These are phyloP conservation scores for Ampelocalamus luodianensis DNA, from an alignment of 176 grass and related monocot species.

Conservation along the genomic window DNA sequence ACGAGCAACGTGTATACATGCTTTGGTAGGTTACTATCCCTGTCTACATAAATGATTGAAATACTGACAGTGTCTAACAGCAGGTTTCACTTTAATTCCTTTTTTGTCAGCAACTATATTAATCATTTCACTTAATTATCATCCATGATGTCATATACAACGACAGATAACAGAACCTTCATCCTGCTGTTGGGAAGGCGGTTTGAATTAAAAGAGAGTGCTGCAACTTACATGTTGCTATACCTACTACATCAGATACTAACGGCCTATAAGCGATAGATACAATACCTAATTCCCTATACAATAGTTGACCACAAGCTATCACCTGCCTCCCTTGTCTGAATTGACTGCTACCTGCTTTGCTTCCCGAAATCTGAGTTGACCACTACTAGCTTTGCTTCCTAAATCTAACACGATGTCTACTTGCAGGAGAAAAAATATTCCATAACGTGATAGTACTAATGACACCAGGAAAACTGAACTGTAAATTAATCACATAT, in stretches of 20 bases:
- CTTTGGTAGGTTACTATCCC: neutral
- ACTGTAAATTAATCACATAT: neutral
- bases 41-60: conserved; percentile 10
- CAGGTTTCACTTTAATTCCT: neutral
- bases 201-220: conserved; percentile 32
- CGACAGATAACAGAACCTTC: conserved; percentile 40
- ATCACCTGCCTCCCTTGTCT: conserved; percentile 9
- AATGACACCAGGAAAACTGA: neutral
- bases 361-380: conserved; percentile 26
- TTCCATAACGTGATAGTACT: neutral
- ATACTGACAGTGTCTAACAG: neutral
- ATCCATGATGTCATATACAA: conserved; percentile 22
- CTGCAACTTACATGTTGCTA: conserved; percentile 19
- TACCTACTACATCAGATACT: conserved; percentile 39
- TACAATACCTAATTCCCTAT: conserved; percentile 3
- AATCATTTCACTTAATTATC: conserved; percentile 1
- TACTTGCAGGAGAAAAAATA: neutral
- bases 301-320: conserved; percentile 20
- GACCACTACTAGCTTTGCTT: neutral
- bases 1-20: neutral
- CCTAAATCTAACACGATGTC: neutral
- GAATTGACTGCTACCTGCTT: conserved; percentile 15
- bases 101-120: conserved; percentile 12
- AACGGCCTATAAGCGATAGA: neutral
- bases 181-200: neutral